These are phyloP conservation scores for Aspergillus sp. DNA, from an alignment of 2,329 filamentous ascomycete genomes.

Conservation along the genomic window DNA sequence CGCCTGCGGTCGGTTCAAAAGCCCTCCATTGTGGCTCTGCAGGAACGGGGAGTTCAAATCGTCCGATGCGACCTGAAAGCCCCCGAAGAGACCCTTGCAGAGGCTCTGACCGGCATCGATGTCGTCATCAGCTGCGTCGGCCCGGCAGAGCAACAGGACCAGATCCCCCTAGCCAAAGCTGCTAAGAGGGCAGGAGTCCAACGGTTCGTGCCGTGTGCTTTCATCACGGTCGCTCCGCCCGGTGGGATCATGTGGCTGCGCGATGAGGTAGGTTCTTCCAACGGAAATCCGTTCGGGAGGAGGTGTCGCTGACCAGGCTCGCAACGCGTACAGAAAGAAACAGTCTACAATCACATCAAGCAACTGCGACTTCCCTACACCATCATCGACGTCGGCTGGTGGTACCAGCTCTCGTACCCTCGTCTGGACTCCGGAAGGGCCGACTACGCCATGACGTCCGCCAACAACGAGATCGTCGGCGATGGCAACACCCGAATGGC, in stretches of 20 bases:
- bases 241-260: constrained; percentile 46
- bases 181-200: constrained; percentile 51
- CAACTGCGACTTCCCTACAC: constrained; percentile 53
- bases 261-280: constrained; percentile 33
- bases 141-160: constrained; percentile 35
- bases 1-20: constrained; percentile 50
- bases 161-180: constrained; percentile 50
- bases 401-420: constrained; percentile 53
- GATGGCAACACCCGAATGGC: constrained; percentile 47
- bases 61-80: constrained; percentile 45
- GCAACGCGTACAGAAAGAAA: constrained; percentile 46
- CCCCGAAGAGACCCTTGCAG: constrained; percentile 42
- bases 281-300: not conserved
- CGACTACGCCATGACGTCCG: constrained; percentile 43
- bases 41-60: constrained; percentile 45
- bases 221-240: constrained; percentile 46
- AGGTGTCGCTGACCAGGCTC: constrained; percentile 7
- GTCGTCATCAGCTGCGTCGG: constrained; percentile 47
- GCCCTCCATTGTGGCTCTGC: constrained; percentile 41
- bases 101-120: constrained; percentile 44
- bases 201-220: constrained; percentile 54
- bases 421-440: constrained; percentile 45
- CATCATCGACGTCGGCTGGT: constrained; percentile 59
- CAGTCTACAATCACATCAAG: constrained; percentile 51
- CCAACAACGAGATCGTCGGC: constrained; percentile 42